Evolutionary conservation across 1,284 basidiomycete species (phyloP).

Genomic region (Pyrrhoderma lamaoense): DNA sequence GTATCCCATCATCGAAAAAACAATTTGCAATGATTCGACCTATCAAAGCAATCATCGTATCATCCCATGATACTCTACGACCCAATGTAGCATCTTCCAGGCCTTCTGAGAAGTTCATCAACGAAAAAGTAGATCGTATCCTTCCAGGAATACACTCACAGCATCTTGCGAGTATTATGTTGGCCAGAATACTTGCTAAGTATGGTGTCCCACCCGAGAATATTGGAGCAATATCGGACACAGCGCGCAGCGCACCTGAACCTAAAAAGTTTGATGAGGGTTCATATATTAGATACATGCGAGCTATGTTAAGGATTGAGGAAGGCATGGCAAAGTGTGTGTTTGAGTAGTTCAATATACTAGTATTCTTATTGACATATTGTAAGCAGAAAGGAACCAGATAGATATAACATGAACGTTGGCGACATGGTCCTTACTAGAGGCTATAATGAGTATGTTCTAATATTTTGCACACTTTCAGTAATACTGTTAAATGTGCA

Average conservation of each 20-base stretch:
- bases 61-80: slow-evolving; percentile 33
- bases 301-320: slow-evolving; percentile 38
- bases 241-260: slow-evolving; percentile 29
- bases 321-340: slow-evolving; percentile 39
- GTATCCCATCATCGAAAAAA: slow-evolving; percentile 21
- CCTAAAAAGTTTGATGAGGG: slow-evolving; percentile 27
- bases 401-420: slow-evolving; percentile 35
- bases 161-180: slow-evolving; percentile 16
- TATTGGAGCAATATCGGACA: slow-evolving; percentile 14
- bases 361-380: not conserved
- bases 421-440: slow-evolving; percentile 30
- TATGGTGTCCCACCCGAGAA: not conserved
- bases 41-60: slow-evolving; percentile 35
- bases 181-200: not conserved
- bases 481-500: too few relatives aligned
- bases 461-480: too few relatives aligned
- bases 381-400: slow-evolving; percentile 34
- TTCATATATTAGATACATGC: slow-evolving; percentile 36
- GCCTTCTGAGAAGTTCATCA: slow-evolving; percentile 20
- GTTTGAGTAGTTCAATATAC: not conserved
- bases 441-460: slow-evolving; percentile 20
- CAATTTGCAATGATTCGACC: slow-evolving; percentile 36
- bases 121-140: slow-evolving; percentile 22
- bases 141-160: slow-evolving; percentile 32
- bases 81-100: slow-evolving; percentile 33